A percentile compares a stretch with the other conserved stretches of the same genome.
Evolutionary conservation across 2,329 filamentous ascomycete genomes (phyloP).

Genomic region (Thermochaetoides dissita): DNA sequence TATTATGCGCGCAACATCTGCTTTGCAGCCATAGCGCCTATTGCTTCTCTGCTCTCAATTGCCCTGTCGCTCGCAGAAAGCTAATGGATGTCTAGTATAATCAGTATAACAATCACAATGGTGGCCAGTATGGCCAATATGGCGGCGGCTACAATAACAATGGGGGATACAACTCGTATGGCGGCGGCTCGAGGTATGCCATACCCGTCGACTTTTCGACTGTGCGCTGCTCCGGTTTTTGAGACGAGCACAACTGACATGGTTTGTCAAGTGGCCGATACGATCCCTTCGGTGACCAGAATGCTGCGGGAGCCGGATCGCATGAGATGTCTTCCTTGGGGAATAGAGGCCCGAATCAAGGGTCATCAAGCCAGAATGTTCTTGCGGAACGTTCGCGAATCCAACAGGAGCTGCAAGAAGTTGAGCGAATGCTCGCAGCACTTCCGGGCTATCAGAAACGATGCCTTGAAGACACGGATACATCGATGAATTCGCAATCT

Average conservation of each 20-base stretch:
- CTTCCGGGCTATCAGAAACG: conserved; percentile 58
- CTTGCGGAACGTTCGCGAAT: conserved; percentile 22
- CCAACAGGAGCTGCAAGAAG: conserved; percentile 58
- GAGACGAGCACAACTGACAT: not conserved
- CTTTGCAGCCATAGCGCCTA: too few species aligned
- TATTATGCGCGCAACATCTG: too few species aligned
- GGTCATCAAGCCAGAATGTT: conserved; percentile 22
- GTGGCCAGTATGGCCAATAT: too few species aligned
- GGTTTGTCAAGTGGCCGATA: conserved; percentile 19
- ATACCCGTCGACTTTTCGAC: not conserved
- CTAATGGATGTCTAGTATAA: too few species aligned
- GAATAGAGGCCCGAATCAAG: not conserved
- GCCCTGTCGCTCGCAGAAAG: too few species aligned
- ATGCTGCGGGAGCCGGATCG: conserved; percentile 17
- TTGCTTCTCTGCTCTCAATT: too few species aligned
- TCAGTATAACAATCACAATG: too few species aligned
- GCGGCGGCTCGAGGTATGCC: conserved; percentile 5
- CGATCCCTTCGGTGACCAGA: conserved; percentile 47
- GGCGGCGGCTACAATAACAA: too few species aligned
- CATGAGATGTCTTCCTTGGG: conserved; percentile 58
- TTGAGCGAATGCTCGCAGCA: conserved; percentile 58
- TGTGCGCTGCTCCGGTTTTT: not conserved
- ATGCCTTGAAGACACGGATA: conserved; percentile 62
- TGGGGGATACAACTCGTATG: conserved; percentile 9
- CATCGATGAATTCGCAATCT: conserved; percentile 49